Percentiles rank a stretch among this genome's conserved stretches.
Conservation (phyloP, 192 early-diverging fungal species). For the Coemansia sp. region DNA sequence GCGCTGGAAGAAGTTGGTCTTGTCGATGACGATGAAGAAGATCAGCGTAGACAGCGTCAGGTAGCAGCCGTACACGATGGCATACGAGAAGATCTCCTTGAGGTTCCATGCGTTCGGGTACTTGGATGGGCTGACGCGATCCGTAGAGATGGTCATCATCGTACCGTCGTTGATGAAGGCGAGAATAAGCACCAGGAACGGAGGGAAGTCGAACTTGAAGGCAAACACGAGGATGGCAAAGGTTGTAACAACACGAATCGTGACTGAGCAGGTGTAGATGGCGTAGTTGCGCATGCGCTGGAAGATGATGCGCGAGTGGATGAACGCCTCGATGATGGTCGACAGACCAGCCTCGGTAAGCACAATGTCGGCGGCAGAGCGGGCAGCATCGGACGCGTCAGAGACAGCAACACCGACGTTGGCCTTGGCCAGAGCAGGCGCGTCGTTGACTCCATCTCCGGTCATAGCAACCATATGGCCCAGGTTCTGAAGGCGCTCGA, state of each 20-base stretch:
- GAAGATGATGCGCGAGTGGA: conserved; percentile 90
- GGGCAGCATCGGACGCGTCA: conserved; percentile 74
- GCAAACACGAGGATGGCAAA: conserved; percentile 73
- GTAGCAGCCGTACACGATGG: conserved; percentile 83
- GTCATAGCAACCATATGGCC: conserved; percentile 76
- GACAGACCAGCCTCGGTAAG: conserved; percentile 76
- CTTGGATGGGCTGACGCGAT: conserved; percentile 77
- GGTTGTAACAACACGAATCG: conserved; percentile 74
- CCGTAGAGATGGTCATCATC: conserved; percentile 88
- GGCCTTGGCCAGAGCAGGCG: conserved; percentile 68
- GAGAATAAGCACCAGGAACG: conserved; percentile 82
- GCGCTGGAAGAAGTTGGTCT: conserved; percentile 66
- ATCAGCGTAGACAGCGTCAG: conserved; percentile 77
- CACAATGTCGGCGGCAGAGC: conserved; percentile 76
- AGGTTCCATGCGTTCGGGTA: conserved; percentile 88
- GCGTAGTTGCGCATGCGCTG: conserved; percentile 93
- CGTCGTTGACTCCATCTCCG: conserved; percentile 74
- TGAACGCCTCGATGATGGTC: conserved; percentile 90
- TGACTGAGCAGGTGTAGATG: conserved; percentile 88
- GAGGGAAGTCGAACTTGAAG: conserved; percentile 80
- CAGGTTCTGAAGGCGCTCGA: conserved; percentile 63
- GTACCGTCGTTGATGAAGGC: conserved; percentile 92
- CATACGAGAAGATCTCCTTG: conserved; percentile 81
- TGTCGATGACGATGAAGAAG: conserved; percentile 64
- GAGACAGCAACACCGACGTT: conserved; percentile 75